These are phyloP conservation scores for Pezicula carpinea DNA, from an alignment of 2,329 filamentous ascomycete species.

Conservation along the genomic window DNA sequence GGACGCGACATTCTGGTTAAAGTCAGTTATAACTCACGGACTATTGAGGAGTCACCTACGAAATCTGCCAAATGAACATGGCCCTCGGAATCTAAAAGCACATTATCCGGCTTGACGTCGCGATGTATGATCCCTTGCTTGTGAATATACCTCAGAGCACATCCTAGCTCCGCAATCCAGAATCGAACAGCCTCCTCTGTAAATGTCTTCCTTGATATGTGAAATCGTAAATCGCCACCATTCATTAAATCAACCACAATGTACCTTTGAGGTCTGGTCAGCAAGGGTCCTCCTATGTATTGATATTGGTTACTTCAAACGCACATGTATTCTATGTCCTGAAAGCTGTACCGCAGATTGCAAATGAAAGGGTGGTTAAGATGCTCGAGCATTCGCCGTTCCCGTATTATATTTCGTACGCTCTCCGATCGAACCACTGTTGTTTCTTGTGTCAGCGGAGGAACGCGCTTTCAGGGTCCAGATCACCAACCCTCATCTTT, in stretches of 20 bases:
- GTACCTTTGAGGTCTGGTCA: slow-evolving; percentile 49
- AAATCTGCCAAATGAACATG: slow-evolving; percentile 98
- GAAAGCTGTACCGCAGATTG: slow-evolving; percentile 97
- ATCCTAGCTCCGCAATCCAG: slow-evolving; percentile 93
- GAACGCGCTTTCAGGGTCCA: slow-evolving; percentile 3
- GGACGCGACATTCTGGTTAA: slow-evolving; percentile 82
- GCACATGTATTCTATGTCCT: slow-evolving; percentile 98
- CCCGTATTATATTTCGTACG: slow-evolving; percentile 95
- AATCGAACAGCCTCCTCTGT: slow-evolving; percentile 96
- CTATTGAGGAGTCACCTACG: slow-evolving; percentile 48
- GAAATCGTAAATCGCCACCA: slow-evolving; percentile 91
- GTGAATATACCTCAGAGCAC: slow-evolving; percentile 84
- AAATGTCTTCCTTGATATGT: slow-evolving; percentile 96
- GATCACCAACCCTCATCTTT: slow-evolving; percentile 84
- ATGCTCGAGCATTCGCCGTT: slow-evolving; percentile 96
- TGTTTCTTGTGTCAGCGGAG: slow-evolving; percentile 16
- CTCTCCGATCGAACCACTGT: slow-evolving; percentile 94
- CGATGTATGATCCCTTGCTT: slow-evolving; percentile 83
- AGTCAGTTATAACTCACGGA: slow-evolving; percentile 29
- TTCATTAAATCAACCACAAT: slow-evolving; percentile 98
- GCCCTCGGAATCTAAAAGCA: slow-evolving; percentile 79
- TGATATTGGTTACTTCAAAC: slow-evolving; percentile 28
- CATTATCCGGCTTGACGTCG: slow-evolving; percentile 90
- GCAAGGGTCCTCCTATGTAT: slow-evolving; percentile 12
- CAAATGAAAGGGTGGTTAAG: slow-evolving; percentile 97